Conservation (phyloP, 2,329 filamentous ascomycete genomes). For the Trichoderma sp. region DNA sequence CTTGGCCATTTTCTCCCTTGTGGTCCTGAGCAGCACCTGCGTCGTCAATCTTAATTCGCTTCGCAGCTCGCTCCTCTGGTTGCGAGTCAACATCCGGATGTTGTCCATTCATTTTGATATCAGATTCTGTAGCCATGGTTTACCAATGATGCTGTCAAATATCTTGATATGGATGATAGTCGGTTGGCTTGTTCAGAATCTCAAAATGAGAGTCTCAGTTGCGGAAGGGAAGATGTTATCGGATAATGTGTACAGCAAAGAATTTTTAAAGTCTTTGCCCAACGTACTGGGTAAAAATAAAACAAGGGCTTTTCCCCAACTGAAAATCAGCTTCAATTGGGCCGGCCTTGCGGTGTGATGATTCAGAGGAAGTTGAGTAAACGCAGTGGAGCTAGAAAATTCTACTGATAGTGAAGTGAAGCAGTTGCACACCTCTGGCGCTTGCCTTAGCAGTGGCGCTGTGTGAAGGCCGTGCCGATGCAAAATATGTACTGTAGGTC, state of each 20-base stretch:
- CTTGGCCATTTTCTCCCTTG: conserved; percentile 19
- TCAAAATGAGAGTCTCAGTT: neutral
- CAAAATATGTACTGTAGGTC: neutral
- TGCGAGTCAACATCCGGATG: conserved; percentile 21
- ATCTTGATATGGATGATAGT: neutral
- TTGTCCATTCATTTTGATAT: conserved; percentile 26
- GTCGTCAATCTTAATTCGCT: conserved; percentile 56
- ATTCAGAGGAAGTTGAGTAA: neutral
- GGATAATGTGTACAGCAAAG: neutral
- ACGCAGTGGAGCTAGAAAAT: conserved; percentile 12
- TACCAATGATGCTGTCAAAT: neutral
- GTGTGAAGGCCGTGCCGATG: neutral
- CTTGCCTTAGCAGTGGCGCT: neutral
- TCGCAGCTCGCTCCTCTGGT: conserved; percentile 46
- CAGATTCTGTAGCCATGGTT: conserved; percentile 30
- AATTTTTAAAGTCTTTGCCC: neutral
- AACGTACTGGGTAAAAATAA: neutral
- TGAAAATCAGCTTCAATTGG: neutral
- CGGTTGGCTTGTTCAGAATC: neutral
- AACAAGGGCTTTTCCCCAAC: neutral
- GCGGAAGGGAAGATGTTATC: neutral
- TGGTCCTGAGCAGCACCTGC: conserved; percentile 23
- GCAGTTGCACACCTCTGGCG: neutral
- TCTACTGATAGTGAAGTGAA: neutral
- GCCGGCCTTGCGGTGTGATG: neutral